These are phyloP conservation scores for Pseudogymnoascus sp. DNA, from an alignment of 2,329 filamentous ascomycete species.

Conservation along the genomic window DNA sequence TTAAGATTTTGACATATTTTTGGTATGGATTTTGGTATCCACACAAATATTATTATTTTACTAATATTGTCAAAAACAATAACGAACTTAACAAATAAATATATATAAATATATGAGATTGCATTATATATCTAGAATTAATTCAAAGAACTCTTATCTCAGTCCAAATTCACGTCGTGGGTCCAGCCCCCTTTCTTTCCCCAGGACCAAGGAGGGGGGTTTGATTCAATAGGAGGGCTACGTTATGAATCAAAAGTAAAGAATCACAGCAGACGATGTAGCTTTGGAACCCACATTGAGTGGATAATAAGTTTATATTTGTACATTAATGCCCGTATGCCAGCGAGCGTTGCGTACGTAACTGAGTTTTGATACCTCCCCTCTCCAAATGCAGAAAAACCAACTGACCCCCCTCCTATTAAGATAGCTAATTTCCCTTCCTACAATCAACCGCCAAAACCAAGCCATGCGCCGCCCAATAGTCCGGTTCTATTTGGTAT, in stretches of 20 bases:
- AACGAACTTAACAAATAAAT: background rate
- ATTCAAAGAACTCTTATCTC: background rate
- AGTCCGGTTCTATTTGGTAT: slow-evolving; percentile 6
- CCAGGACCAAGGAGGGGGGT: background rate
- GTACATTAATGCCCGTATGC: slow-evolving; percentile 3
- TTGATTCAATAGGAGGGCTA: background rate
- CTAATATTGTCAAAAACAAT: background rate
- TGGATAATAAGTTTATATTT: background rate
- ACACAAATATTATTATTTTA: background rate
- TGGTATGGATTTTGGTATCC: too few relatives aligned
- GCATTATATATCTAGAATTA: background rate
- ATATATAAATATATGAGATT: background rate
- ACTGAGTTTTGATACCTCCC: background rate
- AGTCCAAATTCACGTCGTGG: background rate
- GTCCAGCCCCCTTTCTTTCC: too few relatives aligned
- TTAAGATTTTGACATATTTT: too few relatives aligned
- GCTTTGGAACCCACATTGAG: background rate
- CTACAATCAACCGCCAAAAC: background rate
- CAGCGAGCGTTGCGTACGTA: background rate
- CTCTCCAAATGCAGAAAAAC: background rate
- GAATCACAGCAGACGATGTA: background rate
- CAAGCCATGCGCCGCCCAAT: slow-evolving; percentile 2
- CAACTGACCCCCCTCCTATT: background rate
- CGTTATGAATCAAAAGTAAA: background rate
- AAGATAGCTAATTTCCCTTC: background rate